A percentile compares a stretch with the other conserved stretches of the same genome.
Conservation (phyloP, 495 filamentous ascomycete genomes). For the Penicillium diatomitis region DNA sequence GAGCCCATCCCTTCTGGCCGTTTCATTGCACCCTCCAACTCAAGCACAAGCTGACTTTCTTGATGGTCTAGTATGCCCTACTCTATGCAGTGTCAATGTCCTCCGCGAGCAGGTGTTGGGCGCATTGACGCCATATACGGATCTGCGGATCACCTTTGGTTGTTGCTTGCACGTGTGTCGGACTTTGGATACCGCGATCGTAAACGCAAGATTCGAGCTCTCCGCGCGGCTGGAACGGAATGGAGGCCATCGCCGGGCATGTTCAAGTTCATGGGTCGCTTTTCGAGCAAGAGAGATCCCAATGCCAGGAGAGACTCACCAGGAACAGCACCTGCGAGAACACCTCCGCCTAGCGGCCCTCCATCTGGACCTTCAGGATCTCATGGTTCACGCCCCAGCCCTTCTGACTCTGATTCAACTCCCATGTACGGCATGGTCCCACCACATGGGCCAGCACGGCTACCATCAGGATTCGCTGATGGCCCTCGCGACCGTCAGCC, state of each 20-base stretch:
- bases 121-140: constrained; percentile 76
- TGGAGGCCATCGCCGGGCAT: constrained; percentile 51
- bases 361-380: constrained; percentile 3
- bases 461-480: constrained; percentile 35
- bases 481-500: constrained; percentile 8
- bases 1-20: constrained; percentile 21
- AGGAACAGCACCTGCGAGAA: background rate
- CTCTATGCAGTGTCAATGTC: constrained; percentile 70
- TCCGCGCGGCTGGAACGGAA: constrained; percentile 37
- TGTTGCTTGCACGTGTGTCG: constrained; percentile 73
- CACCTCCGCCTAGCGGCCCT: too few species aligned
- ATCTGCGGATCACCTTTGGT: constrained; percentile 73
- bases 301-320: constrained; percentile 3
- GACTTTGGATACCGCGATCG: constrained; percentile 75
- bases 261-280: constrained; percentile 36
- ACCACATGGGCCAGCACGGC: constrained; percentile 23
- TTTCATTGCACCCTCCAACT: background rate
- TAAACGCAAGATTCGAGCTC: constrained; percentile 58
- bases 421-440: constrained; percentile 50
- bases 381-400: constrained; percentile 2
- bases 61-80: constrained; percentile 58
- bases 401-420: constrained; percentile 10
- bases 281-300: constrained; percentile 12
- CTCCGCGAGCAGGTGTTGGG: constrained; percentile 72
- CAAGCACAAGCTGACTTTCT: background rate